Conservation (phyloP, 2,329 filamentous ascomycete species). For the Trichoderma atrobrunneum region DNA sequence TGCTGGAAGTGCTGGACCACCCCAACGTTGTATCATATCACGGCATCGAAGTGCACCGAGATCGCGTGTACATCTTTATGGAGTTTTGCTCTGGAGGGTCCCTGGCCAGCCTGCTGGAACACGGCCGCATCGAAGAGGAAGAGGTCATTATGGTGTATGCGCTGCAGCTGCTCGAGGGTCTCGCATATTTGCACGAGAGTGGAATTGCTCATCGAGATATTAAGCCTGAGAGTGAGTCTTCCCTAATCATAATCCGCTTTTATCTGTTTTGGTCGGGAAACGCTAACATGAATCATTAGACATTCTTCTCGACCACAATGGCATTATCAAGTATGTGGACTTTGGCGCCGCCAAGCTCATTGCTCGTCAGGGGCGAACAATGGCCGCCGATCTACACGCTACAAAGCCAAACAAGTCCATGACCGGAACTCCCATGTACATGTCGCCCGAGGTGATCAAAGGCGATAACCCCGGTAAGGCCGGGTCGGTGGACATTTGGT, state of each 20-base stretch:
- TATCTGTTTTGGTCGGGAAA: not conserved
- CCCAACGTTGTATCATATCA: constrained; percentile 98
- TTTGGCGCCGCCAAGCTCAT: constrained; percentile 98
- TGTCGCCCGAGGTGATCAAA: constrained; percentile 98
- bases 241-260: not conserved
- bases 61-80: constrained; percentile 99
- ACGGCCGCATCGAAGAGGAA: constrained; percentile 96
- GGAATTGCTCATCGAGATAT: constrained; percentile 95
- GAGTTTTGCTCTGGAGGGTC: constrained; percentile 97
- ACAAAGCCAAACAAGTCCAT: constrained; percentile 79
- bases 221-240: constrained; percentile 88
- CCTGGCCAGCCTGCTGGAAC: constrained; percentile 82
- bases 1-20: constrained; percentile 91
- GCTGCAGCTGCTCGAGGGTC: constrained; percentile 86
- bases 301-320: constrained; percentile 93
- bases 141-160: constrained; percentile 97
- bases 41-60: constrained; percentile 94
- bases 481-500: constrained; percentile 93
- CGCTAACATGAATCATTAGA: constrained; percentile 50
- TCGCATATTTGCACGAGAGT: constrained; percentile 89
- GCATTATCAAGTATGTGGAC: constrained; percentile 98
- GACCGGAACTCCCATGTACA: constrained; percentile 99
- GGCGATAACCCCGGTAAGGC: constrained; percentile 77
- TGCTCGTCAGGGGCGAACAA: constrained; percentile 84
- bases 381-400: constrained; percentile 60